These are phyloP conservation scores for Gossypium rotundifolium DNA, from an alignment of 345 rosid species.

Conservation along the genomic window DNA sequence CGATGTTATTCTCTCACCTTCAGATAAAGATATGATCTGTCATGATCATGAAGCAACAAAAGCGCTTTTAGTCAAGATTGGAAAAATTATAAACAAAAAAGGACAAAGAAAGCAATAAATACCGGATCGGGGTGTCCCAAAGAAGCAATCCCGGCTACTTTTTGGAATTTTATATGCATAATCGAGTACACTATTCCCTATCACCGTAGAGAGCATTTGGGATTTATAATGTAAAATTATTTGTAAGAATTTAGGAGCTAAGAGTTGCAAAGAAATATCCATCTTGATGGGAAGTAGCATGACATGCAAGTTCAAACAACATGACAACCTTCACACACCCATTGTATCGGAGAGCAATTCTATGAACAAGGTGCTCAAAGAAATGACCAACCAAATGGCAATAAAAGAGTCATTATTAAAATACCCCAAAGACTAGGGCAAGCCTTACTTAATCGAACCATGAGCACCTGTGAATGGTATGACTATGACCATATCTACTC, in stretches of 20 bases:
- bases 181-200: conserved; percentile 86
- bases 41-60: conserved; percentile 16
- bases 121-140: conserved; percentile 90
- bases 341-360: no score
- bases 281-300: neutral
- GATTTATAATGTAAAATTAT: neutral
- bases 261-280: neutral
- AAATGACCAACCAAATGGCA: no score
- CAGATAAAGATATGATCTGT: conserved; percentile 80
- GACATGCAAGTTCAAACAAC: neutral
- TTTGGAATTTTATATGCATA: conserved; percentile 96
- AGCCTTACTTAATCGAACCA: no score
- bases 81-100: neutral
- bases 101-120: conserved; percentile 10
- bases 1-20: conserved; percentile 93
- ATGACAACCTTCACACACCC: neutral
- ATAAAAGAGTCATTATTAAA: no score
- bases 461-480: no score
- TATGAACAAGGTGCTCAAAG: no score
- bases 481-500: no score
- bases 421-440: no score
- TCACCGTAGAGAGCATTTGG: conserved; percentile 47
- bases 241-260: neutral
- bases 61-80: conserved; percentile 12
- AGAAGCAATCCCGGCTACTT: conserved; percentile 82